A percentile compares a stretch with the other conserved stretches of the same genome.
Conservation (phyloP, 345 rosid species). For the Euphorbia peplus region DNA sequence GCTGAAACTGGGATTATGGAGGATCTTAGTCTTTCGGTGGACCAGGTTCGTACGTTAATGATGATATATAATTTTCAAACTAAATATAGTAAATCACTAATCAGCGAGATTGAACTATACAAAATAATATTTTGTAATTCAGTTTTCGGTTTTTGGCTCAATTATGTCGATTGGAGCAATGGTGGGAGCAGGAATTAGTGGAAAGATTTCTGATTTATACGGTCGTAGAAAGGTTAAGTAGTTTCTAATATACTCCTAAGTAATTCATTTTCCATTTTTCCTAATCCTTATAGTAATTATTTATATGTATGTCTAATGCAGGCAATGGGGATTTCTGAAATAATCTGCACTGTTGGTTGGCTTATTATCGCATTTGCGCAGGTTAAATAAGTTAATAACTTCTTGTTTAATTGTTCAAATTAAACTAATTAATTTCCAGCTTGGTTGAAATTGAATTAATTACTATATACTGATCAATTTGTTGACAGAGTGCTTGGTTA, state of each 20-base stretch:
- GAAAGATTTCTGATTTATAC: slow-evolving; percentile 29
- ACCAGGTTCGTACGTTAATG: no score
- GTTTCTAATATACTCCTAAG: no score
- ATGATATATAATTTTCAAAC: no score
- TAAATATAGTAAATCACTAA: no score
- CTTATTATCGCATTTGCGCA: slow-evolving; percentile 42
- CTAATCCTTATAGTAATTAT: not conserved
- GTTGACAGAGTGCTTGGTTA: slow-evolving; percentile 35
- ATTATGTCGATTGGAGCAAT: slow-evolving; percentile 36
- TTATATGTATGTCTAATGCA: no score
- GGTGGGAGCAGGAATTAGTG: slow-evolving; percentile 30
- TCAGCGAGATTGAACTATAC: no score
- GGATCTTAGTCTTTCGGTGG: slow-evolving; percentile 59
- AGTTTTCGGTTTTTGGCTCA: slow-evolving; percentile 43
- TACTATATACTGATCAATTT: not conserved
- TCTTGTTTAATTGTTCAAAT: not conserved
- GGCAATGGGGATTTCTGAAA: slow-evolving; percentile 39
- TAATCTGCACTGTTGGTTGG: slow-evolving; percentile 49
- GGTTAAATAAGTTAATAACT: no score
- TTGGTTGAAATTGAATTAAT: no score
- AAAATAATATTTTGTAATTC: slow-evolving; percentile 10
- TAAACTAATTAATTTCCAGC: not conserved
- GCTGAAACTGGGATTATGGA: slow-evolving; percentile 57
- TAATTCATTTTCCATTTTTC: no score
- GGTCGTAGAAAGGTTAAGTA: slow-evolving; percentile 38